phyloP scores from a whole-genome alignment of 2,329 filamentous ascomycete species.

The Colletotrichum godetiae region DNA sequence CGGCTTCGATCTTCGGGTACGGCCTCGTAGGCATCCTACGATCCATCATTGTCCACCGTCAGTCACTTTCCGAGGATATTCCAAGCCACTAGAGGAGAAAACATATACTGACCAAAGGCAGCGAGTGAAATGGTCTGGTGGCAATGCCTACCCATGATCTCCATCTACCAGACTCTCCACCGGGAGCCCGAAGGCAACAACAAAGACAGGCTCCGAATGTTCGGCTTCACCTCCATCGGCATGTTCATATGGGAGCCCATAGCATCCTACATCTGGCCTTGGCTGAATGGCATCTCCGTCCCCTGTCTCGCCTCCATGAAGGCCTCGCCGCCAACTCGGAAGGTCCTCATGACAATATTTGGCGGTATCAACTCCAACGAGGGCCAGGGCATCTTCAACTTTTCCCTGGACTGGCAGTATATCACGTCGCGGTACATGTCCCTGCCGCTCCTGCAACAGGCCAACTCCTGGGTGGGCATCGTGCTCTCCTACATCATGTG shows the following conservation, averaged over 20 bases:
- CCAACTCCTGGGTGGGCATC: conserved; percentile 53
- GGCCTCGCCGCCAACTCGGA: conserved; percentile 32
- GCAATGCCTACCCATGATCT: conserved; percentile 34
- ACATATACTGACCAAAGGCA: not conserved
- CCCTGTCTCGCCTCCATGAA: conserved; percentile 54
- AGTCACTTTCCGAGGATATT: not conserved
- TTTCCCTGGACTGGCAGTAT: conserved; percentile 58
- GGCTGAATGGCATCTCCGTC: conserved; percentile 40
- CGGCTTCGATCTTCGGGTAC: conserved; percentile 27
- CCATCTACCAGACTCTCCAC: conserved; percentile 33
- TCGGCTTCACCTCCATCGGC: conserved; percentile 30
- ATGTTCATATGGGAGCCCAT: conserved; percentile 35
- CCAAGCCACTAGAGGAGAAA: not conserved
- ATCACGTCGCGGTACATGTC: conserved; percentile 41
- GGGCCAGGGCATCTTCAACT: conserved; percentile 51
- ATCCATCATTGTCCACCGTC: conserved; percentile 32
- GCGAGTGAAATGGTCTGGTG: conserved; percentile 35
- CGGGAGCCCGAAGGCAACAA: conserved; percentile 28
- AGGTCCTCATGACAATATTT: conserved; percentile 61
- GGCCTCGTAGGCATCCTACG: conserved; percentile 26
- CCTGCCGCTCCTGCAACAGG: conserved; percentile 35
- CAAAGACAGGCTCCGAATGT: conserved; percentile 18
- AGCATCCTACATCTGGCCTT: conserved; percentile 31
- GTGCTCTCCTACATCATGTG: conserved; percentile 51
- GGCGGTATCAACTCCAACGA: conserved; percentile 54